phyloP scores from a whole-genome alignment of 2,329 filamentous ascomycete species.

The Rhinocladiella mackenziei region DNA sequence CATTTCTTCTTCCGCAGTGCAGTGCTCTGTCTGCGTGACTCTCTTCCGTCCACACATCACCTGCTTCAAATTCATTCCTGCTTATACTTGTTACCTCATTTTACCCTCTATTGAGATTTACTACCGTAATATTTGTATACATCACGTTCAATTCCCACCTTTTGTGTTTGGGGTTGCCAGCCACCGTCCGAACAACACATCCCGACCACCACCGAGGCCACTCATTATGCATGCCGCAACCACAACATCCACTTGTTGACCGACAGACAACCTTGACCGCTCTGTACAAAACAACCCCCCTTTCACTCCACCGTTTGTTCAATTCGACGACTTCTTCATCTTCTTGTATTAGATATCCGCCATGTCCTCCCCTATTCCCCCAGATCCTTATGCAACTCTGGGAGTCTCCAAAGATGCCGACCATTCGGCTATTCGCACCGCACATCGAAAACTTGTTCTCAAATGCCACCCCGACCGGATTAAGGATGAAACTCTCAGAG shows the following conservation, averaged over 20 bases:
- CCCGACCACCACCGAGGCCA: constrained; percentile 18
- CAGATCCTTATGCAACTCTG: constrained; percentile 74
- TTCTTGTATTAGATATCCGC: constrained; percentile 6
- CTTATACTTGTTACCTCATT: constrained; percentile 5
- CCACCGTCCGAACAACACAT: constrained; percentile 11
- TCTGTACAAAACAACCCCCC: constrained; percentile 20
- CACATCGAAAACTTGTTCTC: constrained; percentile 80
- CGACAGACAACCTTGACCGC: constrained; percentile 25
- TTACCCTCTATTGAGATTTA: too few relatives aligned
- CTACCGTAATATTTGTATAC: too few relatives aligned
- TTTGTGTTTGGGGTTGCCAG: constrained; percentile 10
- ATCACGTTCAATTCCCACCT: too few relatives aligned
- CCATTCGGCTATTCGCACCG: constrained; percentile 66
- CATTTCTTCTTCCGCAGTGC: background rate
- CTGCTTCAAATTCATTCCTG: constrained; percentile 6
- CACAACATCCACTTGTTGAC: too few relatives aligned
- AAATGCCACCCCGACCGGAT: constrained; percentile 92
- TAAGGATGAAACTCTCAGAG: constrained; percentile 70
- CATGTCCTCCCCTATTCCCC: constrained; percentile 32
- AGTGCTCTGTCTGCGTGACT: background rate
- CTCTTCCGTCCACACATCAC: background rate
- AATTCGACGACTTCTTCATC: constrained; percentile 3
- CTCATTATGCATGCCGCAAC: constrained; percentile 22
- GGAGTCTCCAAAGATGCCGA: constrained; percentile 70
- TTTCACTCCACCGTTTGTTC: constrained; percentile 7